Evolutionary conservation across 2,329 filamentous ascomycete species (phyloP).

Genomic region (Leptographium galeiforme): DNA sequence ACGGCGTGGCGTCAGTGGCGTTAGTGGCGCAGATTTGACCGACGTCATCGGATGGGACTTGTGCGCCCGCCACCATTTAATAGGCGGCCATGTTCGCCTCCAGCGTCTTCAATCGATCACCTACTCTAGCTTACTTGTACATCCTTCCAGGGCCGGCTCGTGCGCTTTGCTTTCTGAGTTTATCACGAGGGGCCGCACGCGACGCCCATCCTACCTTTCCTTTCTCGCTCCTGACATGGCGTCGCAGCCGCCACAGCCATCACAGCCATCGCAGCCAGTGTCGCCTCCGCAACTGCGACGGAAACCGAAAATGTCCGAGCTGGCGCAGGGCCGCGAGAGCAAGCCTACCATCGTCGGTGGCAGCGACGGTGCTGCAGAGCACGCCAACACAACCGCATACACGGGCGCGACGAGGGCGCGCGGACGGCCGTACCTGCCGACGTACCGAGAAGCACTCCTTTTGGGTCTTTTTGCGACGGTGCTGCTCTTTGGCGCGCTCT

Average conservation of each 20-base stretch:
- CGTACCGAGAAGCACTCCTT: constrained; percentile 49
- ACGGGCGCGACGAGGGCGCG: constrained; percentile 15
- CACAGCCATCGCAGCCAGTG: neutral
- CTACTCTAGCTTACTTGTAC: too few relatives aligned
- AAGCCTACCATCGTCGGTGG: neutral
- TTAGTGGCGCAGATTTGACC: too few relatives aligned
- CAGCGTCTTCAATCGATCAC: too few relatives aligned
- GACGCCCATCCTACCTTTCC: too few relatives aligned
- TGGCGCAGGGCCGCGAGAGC: neutral
- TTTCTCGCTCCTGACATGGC: neutral
- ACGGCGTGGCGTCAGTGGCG: too few relatives aligned
- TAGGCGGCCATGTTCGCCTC: too few relatives aligned
- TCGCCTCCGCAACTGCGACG: constrained; percentile 4
- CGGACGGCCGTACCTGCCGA: constrained; percentile 52
- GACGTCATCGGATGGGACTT: too few relatives aligned
- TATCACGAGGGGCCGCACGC: too few relatives aligned
- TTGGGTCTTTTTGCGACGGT: constrained; percentile 63
- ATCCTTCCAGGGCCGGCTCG: too few relatives aligned
- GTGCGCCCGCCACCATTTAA: neutral
- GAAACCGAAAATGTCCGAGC: constrained; percentile 6
- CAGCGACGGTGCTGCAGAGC: neutral
- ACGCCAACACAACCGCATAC: neutral
- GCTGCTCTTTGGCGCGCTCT: constrained; percentile 69
- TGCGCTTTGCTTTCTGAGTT: too few relatives aligned
- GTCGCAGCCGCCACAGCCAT: neutral